phyloP scores from a whole-genome alignment of 2,329 filamentous ascomycete species.

The Alternaria sp. region DNA sequence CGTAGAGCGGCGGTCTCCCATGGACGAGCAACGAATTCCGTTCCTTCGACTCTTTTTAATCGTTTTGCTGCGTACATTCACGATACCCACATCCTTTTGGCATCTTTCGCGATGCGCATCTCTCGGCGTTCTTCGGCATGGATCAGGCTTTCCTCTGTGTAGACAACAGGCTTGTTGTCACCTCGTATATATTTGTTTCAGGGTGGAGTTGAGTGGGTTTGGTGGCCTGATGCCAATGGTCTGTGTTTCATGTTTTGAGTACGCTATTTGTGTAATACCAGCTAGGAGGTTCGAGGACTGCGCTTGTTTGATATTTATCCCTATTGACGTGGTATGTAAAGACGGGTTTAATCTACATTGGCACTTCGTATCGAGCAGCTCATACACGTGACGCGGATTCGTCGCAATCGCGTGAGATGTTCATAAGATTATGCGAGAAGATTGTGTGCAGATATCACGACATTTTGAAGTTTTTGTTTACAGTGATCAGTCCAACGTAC shows the following conservation, averaged over 20 bases:
- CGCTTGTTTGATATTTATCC: not conserved
- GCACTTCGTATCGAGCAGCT: not conserved
- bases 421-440: not conserved
- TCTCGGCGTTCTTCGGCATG: conserved; percentile 10
- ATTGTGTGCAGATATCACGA: not conserved
- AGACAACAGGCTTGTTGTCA: conserved; percentile 5
- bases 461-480: not conserved
- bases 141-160: not conserved
- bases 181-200: not conserved
- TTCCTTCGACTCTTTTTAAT: conserved; percentile 3
- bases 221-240: not conserved
- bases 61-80: conserved; percentile 13
- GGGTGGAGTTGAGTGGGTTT: not conserved
- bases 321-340: not conserved
- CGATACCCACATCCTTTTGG: conserved; percentile 25
- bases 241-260: conserved; percentile 5
- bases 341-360: not conserved
- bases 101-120: conserved; percentile 9
- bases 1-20: conserved; percentile 22
- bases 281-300: conserved; percentile 1
- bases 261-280: conserved; percentile 17
- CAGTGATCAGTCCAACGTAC: not conserved
- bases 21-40: conserved; percentile 7
- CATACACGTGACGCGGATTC: not conserved
- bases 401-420: not conserved